Conservation (phyloP, 2,329 filamentous ascomycete genomes). For the Ophiosphaerella narmari region DNA sequence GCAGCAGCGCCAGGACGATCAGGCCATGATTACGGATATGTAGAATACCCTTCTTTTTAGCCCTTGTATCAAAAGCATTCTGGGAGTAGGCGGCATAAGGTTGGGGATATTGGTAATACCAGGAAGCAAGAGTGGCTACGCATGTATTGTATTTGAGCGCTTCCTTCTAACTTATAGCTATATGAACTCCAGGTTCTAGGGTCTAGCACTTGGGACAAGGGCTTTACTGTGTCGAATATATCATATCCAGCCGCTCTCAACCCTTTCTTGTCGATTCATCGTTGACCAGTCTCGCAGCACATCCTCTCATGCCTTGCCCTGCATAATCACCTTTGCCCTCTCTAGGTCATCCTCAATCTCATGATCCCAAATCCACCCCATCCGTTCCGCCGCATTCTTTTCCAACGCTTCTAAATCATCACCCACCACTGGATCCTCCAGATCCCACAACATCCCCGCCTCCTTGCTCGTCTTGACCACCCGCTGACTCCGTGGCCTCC, state of each 20-base stretch:
- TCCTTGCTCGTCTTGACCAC: slow-evolving; percentile 48
- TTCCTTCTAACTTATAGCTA: too few species aligned
- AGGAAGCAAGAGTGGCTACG: neutral
- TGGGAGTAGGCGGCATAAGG: neutral
- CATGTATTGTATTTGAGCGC: too few species aligned
- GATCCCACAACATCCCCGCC: slow-evolving; percentile 48
- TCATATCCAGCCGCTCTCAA: too few species aligned
- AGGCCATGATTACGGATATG: slow-evolving; percentile 43
- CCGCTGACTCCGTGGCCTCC: slow-evolving; percentile 47
- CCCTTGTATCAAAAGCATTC: slow-evolving; percentile 6
- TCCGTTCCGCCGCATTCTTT: slow-evolving; percentile 33
- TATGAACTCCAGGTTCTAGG: neutral
- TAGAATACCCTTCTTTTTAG: slow-evolving; percentile 21
- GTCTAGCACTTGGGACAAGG: neutral
- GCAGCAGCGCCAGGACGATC: slow-evolving; percentile 31
- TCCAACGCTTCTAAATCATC: slow-evolving; percentile 44
- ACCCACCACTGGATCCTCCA: slow-evolving; percentile 32
- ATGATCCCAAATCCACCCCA: slow-evolving; percentile 50
- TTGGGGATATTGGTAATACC: neutral
- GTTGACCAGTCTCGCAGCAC: too few species aligned
- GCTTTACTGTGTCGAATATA: too few species aligned
- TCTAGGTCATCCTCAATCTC: slow-evolving; percentile 41
- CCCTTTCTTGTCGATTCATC: too few species aligned
- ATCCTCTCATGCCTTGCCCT: too few species aligned
- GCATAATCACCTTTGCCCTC: slow-evolving; percentile 16